These are phyloP conservation scores for Phytophthora crassamura DNA, from an alignment of 352 stramenopile species.

Conservation along the genomic window DNA sequence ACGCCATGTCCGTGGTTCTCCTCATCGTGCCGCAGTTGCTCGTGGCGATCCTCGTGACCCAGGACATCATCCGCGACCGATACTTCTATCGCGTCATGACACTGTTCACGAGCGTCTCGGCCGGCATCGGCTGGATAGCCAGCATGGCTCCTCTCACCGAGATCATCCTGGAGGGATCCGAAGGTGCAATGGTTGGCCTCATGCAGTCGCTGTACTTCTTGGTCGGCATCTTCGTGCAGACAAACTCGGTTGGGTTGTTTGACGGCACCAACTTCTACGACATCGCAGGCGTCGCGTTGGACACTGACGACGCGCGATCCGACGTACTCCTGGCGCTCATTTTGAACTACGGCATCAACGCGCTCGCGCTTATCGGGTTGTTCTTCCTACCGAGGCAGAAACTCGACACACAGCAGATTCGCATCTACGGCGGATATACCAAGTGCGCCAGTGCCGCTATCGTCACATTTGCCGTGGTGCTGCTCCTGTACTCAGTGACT, in stretches of 20 bases:
- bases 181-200: slow-evolving; percentile 48
- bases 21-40: slow-evolving; percentile 36
- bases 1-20: slow-evolving; percentile 26
- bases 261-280: slow-evolving; percentile 43
- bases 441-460: slow-evolving; percentile 44
- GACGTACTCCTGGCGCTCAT: slow-evolving; percentile 39
- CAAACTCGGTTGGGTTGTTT: slow-evolving; percentile 36
- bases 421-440: slow-evolving; percentile 59
- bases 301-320: slow-evolving; percentile 17
- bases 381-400: slow-evolving; percentile 49
- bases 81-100: slow-evolving; percentile 39
- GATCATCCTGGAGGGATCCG: slow-evolving; percentile 53
- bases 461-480: slow-evolving; percentile 21
- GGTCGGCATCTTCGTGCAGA: slow-evolving; percentile 40
- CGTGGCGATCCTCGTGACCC: slow-evolving; percentile 18
- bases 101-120: slow-evolving; percentile 17
- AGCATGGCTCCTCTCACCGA: slow-evolving; percentile 46
- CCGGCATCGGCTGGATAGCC: slow-evolving; percentile 21
- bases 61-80: slow-evolving; percentile 31
- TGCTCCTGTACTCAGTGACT: slow-evolving; percentile 45
- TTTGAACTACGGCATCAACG: slow-evolving; percentile 43
- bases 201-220: slow-evolving; percentile 44
- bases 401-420: slow-evolving; percentile 54
- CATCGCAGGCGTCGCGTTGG: slow-evolving; percentile 6
- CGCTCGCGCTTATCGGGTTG: slow-evolving; percentile 30